Conservation (phyloP, 1,284 basidiomycete genomes). For the Apiotrichum sp. region DNA sequence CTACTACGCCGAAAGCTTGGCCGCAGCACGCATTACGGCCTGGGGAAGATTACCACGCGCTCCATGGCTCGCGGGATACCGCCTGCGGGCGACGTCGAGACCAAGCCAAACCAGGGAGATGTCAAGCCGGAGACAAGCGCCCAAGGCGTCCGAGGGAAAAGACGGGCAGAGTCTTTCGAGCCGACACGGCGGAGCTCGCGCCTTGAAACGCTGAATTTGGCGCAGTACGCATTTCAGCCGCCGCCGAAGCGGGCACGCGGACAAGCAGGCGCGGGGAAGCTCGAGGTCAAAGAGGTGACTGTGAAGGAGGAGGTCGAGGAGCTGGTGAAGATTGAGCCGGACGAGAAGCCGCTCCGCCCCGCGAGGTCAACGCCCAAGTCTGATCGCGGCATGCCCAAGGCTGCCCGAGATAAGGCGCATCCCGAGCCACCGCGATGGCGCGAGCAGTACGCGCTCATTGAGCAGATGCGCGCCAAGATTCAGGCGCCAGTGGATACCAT, state of each 20-base stretch:
- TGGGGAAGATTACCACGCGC: no score
- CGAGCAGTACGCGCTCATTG: conserved; percentile 68
- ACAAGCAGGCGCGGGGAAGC: not conserved
- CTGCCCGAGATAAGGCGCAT: conserved; percentile 55
- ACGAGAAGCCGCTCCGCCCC: not conserved
- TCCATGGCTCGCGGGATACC: no score
- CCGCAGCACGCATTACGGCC: no score
- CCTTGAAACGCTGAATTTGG: not conserved
- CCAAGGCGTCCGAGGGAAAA: no score
- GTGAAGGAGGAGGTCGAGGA: not conserved
- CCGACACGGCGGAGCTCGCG: no score
- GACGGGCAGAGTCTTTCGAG: no score
- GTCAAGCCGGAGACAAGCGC: no score
- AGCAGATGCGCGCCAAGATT: conserved; percentile 65
- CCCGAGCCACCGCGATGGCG: conserved; percentile 67
- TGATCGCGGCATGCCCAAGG: conserved; percentile 51
- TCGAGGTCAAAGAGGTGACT: not conserved
- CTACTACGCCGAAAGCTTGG: no score
- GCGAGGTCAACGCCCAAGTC: not conserved
- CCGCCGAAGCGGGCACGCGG: not conserved
- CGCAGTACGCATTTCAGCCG: not conserved
- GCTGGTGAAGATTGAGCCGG: conserved; percentile 10
- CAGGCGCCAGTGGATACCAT: conserved; percentile 85
- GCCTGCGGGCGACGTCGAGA: no score
- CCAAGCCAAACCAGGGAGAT: no score